These are phyloP conservation scores for Botrytis elliptica DNA, from an alignment of 2,329 filamentous ascomycete species.

Conservation along the genomic window DNA sequence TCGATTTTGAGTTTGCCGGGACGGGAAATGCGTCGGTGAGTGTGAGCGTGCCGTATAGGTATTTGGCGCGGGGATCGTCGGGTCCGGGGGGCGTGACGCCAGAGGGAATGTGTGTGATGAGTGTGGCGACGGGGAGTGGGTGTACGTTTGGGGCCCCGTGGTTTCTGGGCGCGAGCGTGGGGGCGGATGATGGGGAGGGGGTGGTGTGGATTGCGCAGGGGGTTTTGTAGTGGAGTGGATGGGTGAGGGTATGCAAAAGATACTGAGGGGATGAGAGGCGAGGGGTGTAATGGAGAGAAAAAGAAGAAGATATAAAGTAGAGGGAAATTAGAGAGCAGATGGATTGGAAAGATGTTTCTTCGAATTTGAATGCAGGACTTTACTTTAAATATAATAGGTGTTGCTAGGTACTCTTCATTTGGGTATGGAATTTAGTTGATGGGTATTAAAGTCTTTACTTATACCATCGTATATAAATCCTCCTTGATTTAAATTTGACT, in stretches of 20 bases:
- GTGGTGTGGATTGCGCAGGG: slow-evolving; percentile 15
- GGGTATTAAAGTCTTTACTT: background rate
- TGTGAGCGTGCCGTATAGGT: background rate
- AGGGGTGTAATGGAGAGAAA: background rate
- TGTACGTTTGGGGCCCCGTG: slow-evolving; percentile 15
- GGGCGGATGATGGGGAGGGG: background rate
- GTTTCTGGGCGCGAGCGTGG: slow-evolving; percentile 3
- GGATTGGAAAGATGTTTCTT: background rate
- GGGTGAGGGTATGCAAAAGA: too few species aligned
- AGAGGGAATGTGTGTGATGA: background rate
- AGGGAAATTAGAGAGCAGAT: background rate
- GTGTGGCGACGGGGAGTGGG: background rate
- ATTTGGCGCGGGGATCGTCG: background rate
- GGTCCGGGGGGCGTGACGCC: background rate
- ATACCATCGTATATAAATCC: background rate
- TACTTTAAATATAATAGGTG: background rate
- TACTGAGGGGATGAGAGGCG: background rate
- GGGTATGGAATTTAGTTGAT: background rate
- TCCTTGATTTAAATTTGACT: background rate
- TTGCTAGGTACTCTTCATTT: background rate
- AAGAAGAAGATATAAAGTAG: background rate
- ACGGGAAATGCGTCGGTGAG: background rate
- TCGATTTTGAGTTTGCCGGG: background rate
- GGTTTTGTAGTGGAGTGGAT: background rate
- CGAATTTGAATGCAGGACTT: background rate